phyloP scores from a whole-genome alignment of 495 filamentous ascomycete species.

The Penicillium samsonianum region DNA sequence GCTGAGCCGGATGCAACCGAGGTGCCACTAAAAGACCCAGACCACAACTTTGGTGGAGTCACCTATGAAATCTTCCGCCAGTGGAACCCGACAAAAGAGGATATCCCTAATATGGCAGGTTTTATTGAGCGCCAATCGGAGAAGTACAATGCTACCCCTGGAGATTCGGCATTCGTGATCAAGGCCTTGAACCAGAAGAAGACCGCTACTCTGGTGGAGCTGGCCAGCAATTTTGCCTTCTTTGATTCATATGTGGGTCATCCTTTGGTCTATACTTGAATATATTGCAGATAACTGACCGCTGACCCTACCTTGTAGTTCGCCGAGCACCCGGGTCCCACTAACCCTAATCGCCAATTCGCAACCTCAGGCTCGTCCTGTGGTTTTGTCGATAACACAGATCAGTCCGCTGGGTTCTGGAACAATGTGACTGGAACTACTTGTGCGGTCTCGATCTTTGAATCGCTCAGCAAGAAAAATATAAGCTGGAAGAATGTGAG shows the following conservation, averaged over 20 bases:
- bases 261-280: no score
- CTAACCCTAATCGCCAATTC: constrained; percentile 28
- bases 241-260: constrained; percentile 41
- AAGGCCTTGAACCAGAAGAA: constrained; percentile 43
- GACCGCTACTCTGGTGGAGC: constrained; percentile 34
- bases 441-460: constrained; percentile 40
- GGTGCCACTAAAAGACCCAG: constrained; percentile 42
- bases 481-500: constrained; percentile 42
- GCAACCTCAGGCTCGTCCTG: constrained; percentile 41
- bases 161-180: constrained; percentile 37
- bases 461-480: constrained; percentile 35
- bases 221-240: constrained; percentile 45
- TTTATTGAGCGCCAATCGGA: constrained; percentile 49
- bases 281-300: no score
- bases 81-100: constrained; percentile 36
- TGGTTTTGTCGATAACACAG: constrained; percentile 35
- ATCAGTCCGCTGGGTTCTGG: constrained; percentile 37
- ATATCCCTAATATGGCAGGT: constrained; percentile 44
- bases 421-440: constrained; percentile 41
- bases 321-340: no score
- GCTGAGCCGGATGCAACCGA: constrained; percentile 42
- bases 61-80: not conserved
- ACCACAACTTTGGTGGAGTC: constrained; percentile 43
- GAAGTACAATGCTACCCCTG: constrained; percentile 41
- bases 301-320: no score